A percentile compares a stretch with the other conserved stretches of the same genome.
These are phyloP conservation scores for Gossypium ekmanianum DNA, from an alignment of 345 rosid species.

Conservation along the genomic window DNA sequence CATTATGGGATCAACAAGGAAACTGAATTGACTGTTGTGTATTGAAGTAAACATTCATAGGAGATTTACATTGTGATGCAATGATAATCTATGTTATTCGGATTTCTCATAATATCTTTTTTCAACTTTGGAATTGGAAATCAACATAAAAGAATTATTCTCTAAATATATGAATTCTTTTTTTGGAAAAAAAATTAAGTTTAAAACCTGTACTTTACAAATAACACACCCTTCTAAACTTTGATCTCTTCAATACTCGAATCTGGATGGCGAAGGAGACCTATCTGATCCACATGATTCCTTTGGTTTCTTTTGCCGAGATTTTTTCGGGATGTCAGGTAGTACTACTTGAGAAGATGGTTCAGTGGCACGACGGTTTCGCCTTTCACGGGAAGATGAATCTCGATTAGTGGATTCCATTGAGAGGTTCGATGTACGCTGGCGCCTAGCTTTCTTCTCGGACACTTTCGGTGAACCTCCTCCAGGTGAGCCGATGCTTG, in stretches of 20 bases:
- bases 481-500: conserved; percentile 16
- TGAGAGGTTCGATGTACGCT: conserved; percentile 19
- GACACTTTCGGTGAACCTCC: conserved; percentile 25
- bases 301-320: conserved; percentile 42
- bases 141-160: neutral
- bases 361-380: conserved; percentile 23
- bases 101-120: too few species aligned
- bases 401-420: conserved; percentile 29
- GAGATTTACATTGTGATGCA: neutral
- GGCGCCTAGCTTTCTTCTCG: conserved; percentile 39
- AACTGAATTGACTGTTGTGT: neutral
- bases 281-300: conserved; percentile 20
- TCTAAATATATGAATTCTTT: too few species aligned
- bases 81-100: neutral
- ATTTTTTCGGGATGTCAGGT: conserved; percentile 30
- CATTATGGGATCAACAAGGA: neutral
- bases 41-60: neutral
- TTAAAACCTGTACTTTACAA: neutral
- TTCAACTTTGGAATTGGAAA: neutral
- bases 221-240: neutral
- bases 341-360: conserved; percentile 18
- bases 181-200: neutral
- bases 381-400: conserved; percentile 8
- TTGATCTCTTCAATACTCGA: conserved; percentile 18
- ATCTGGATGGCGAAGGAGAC: conserved; percentile 29